These are phyloP conservation scores for Botryosphaeria dothidea DNA, from an alignment of 2,329 filamentous ascomycete species.

Conservation along the genomic window DNA sequence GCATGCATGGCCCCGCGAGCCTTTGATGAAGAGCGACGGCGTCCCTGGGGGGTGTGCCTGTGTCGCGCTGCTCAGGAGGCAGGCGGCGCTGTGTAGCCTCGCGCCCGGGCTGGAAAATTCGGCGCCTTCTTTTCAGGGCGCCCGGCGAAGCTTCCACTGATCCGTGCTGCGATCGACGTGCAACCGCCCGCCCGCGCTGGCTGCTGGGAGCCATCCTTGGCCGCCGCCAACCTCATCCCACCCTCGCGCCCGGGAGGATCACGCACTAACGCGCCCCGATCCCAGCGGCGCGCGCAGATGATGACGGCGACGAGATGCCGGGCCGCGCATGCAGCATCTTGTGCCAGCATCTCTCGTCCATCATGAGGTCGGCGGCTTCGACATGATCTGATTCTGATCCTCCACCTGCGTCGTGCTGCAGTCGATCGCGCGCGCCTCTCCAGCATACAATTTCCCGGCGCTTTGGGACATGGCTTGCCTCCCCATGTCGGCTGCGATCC, in stretches of 20 bases:
- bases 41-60: neutral
- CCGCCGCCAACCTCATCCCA: conserved; percentile 15
- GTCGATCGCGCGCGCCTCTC: conserved; percentile 11
- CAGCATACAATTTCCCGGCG: conserved; percentile 11
- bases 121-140: neutral
- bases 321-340: conserved; percentile 15
- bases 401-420: conserved; percentile 9
- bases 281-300: conserved; percentile 14
- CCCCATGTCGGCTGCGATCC: conserved; percentile 9
- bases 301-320: conserved; percentile 14
- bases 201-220: conserved; percentile 15
- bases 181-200: conserved; percentile 14
- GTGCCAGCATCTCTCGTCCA: neutral
- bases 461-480: conserved; percentile 6
- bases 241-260: conserved; percentile 17
- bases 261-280: conserved; percentile 16
- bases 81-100: neutral
- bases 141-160: conserved; percentile 10
- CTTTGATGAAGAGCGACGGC: conserved; percentile 13
- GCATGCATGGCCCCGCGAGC: conserved; percentile 14
- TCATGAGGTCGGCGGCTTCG: conserved; percentile 15
- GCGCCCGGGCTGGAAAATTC: neutral
- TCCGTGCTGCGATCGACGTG: conserved; percentile 17
- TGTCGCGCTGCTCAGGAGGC: neutral
- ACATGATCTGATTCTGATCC: conserved; percentile 14